Base-by-base conservation (phyloP, 768 basidiomycete genomes). In the Collybiopsis confluens region DNA sequence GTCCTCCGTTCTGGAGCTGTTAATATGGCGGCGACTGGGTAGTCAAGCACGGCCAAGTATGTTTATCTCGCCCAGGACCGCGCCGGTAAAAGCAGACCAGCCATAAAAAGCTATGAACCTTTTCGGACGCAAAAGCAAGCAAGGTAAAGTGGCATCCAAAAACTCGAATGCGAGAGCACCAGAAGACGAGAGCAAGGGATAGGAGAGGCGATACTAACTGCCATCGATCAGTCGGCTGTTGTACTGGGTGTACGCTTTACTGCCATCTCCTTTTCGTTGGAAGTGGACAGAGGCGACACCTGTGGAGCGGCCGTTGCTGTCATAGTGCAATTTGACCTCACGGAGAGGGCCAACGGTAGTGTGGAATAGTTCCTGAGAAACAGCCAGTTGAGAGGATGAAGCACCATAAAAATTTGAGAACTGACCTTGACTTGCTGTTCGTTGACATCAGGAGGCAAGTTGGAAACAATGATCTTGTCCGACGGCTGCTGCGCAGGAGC, bases 141-240 rank as follows among this genome's bases (percentile, higher is more conserved):
- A 48, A 30, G 42, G 35, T 53, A 24, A 44, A 18, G 52, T 38
- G 45, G 24, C 53, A 54, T 54, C 35, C 45, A 54, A 50, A 56
- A 13, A 27, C 45, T 52, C 56, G 44, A 52, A 54, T 45, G 57
- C 54, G 51, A 57, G 43, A 56, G 57, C 50, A 67, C 62, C 68
- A 70, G 54, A 64, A 68, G 65, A 73, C 62, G 68, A 67, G 68
- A 68, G 65, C 68, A 61, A 65, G 61, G 27, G 23, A 55, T 67
- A 70, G 68, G 70, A 72, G 73, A 77, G 78, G 74, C 76, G 83
- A 80, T 90, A 98, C 97, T 93, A 90, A 99, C 97, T 97, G 78
- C 94, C 93, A 88, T 99, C 97, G 84, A 99, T 95, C 75, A 98
- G 89, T 69, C 97, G 88, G 76, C 91, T 92, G 82, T 99, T 92